These are phyloP conservation scores for Neospora caninum DNA, from an alignment of 169 alveolate species.

Conservation along the genomic window DNA sequence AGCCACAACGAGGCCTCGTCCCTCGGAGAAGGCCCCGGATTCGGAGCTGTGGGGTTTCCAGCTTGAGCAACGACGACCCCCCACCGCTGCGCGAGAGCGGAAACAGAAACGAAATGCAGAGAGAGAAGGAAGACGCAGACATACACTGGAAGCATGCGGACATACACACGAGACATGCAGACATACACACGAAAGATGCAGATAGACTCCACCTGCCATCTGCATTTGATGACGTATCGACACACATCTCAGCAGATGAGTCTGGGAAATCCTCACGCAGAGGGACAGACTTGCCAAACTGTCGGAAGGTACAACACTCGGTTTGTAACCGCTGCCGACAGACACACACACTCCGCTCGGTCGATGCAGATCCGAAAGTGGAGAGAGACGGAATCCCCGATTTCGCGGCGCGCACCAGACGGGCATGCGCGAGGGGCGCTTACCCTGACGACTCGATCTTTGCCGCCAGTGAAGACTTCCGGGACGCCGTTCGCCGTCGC, in stretches of 20 bases:
- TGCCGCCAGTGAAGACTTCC: slow-evolving; percentile 5
- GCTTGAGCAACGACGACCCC: neutral
- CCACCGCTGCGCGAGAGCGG: neutral
- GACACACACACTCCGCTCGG: no score
- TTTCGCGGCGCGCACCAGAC: neutral
- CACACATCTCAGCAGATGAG: no score
- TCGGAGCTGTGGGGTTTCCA: neutral
- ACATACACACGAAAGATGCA: no score
- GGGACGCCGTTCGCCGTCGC: neutral
- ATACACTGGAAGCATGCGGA: neutral
- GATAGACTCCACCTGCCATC: no score
- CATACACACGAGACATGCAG: no score
- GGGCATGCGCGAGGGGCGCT: neutral
- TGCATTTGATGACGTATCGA: no score
- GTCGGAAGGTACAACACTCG: no score
- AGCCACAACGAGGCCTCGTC: neutral
- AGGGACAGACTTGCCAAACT: no score
- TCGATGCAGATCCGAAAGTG: no score
- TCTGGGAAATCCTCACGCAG: no score
- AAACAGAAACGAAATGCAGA: neutral
- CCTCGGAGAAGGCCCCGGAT: neutral
- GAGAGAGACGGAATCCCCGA: no score
- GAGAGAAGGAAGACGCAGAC: neutral
- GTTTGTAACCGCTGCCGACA: no score
- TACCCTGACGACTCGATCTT: neutral